phyloP scores from a whole-genome alignment of 805 yeast genomes.

The Hanseniaspora nectarophila region DNA sequence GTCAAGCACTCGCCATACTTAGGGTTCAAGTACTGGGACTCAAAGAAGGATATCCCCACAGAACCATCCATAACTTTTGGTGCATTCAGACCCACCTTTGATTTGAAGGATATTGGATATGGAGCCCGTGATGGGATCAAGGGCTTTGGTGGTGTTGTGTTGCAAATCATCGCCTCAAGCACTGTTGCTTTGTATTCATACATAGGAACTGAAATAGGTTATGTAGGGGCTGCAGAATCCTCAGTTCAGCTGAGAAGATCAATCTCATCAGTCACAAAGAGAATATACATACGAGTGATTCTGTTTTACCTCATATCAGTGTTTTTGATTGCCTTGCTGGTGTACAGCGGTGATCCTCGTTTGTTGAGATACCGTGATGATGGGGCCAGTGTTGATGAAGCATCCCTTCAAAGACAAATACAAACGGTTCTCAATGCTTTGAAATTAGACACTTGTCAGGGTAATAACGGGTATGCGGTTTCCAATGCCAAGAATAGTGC shows the following conservation, averaged over 20 bases:
- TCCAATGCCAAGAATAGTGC: slow-evolving; percentile 26
- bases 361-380: slow-evolving; percentile 36
- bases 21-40: slow-evolving; percentile 60
- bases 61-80: slow-evolving; percentile 35
- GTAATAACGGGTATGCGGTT: not conserved
- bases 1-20: slow-evolving; percentile 31
- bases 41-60: slow-evolving; percentile 30
- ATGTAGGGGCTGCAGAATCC: slow-evolving; percentile 63
- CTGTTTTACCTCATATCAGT: slow-evolving; percentile 54
- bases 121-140: slow-evolving; percentile 44
- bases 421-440: not conserved
- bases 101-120: slow-evolving; percentile 44
- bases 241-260: slow-evolving; percentile 64
- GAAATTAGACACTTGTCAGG: slow-evolving; percentile 15
- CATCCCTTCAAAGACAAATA: not conserved
- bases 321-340: slow-evolving; percentile 54
- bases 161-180: slow-evolving; percentile 48
- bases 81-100: slow-evolving; percentile 58
- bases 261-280: slow-evolving; percentile 57
- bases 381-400: not conserved
- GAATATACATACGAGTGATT: slow-evolving; percentile 58
- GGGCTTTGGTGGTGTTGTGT: slow-evolving; percentile 46
- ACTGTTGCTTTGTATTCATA: slow-evolving; percentile 58
- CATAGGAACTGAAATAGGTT: slow-evolving; percentile 67
- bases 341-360: slow-evolving; percentile 67